phyloP scores from a whole-genome alignment of 805 yeast species.

The Pichia cabralensis region DNA sequence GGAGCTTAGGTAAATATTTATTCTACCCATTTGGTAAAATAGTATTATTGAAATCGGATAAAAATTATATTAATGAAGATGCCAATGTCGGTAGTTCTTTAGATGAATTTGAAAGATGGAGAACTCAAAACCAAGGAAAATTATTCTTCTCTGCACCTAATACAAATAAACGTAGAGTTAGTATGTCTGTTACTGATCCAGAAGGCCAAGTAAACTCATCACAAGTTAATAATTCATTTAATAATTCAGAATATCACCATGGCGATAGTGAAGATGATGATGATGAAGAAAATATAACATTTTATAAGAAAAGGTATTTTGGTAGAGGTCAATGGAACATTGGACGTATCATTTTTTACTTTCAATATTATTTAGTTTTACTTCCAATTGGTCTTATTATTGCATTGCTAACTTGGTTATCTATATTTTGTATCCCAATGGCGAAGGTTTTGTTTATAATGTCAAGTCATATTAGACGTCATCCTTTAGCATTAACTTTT shows the following conservation, averaged over 20 bases:
- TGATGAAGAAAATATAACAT: slow-evolving; percentile 21
- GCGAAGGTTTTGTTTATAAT: slow-evolving; percentile 64
- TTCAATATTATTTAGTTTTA: slow-evolving; percentile 56
- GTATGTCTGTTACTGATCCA: background rate
- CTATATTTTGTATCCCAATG: slow-evolving; percentile 90
- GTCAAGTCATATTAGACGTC: slow-evolving; percentile 71
- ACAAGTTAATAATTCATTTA: background rate
- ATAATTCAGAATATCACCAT: background rate
- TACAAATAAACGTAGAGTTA: background rate
- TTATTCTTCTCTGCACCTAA: slow-evolving; percentile 52
- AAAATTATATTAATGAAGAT: slow-evolving; percentile 77
- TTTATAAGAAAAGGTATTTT: slow-evolving; percentile 44
- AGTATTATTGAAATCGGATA: slow-evolving; percentile 67
- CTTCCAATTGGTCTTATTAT: slow-evolving; percentile 56
- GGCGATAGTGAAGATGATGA: slow-evolving; percentile 11
- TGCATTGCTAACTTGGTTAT: slow-evolving; percentile 62
- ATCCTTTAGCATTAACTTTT: slow-evolving; percentile 82
- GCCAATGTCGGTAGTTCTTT: slow-evolving; percentile 79
- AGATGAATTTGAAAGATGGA: slow-evolving; percentile 84
- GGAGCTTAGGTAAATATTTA: slow-evolving; percentile 59
- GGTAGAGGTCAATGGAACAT: slow-evolving; percentile 90
- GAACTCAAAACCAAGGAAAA: slow-evolving; percentile 65
- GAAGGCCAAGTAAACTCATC: too few species aligned
- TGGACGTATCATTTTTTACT: slow-evolving; percentile 70
- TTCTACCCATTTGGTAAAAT: slow-evolving; percentile 85